phyloP scores from a whole-genome alignment of 1,284 basidiomycete species.

The Polyporus tsugae region DNA sequence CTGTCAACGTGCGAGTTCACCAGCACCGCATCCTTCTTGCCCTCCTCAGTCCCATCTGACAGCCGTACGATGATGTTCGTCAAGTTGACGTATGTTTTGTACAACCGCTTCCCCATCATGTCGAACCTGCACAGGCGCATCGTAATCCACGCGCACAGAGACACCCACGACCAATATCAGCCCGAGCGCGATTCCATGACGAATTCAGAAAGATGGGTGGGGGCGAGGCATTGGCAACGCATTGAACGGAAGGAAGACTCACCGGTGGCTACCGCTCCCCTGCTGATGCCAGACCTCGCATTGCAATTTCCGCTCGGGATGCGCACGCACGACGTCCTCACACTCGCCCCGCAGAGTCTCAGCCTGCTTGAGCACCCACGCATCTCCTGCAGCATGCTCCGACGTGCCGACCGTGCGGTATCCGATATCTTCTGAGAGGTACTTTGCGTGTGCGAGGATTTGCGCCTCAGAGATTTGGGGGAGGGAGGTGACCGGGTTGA shows the following conservation, averaged over 20 bases:
- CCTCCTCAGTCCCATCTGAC: slow-evolving; percentile 78
- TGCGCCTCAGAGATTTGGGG: slow-evolving; percentile 77
- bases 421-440: slow-evolving; percentile 86
- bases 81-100: slow-evolving; percentile 92
- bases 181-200: neutral
- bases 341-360: slow-evolving; percentile 68
- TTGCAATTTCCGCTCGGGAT: slow-evolving; percentile 68
- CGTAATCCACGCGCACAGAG: neutral
- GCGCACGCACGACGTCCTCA: slow-evolving; percentile 55
- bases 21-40: slow-evolving; percentile 85
- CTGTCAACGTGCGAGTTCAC: slow-evolving; percentile 93
- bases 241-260: slow-evolving; percentile 34
- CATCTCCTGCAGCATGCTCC: slow-evolving; percentile 88
- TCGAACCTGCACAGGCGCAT: slow-evolving; percentile 66
- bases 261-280: slow-evolving; percentile 88
- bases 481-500: slow-evolving; percentile 59
- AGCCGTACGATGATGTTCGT: slow-evolving; percentile 91
- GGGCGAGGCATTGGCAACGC: neutral
- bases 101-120: slow-evolving; percentile 85
- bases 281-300: slow-evolving; percentile 91
- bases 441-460: slow-evolving; percentile 67
- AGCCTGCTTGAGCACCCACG: slow-evolving; percentile 82
- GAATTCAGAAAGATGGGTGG: neutral
- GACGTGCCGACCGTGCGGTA: slow-evolving; percentile 93
- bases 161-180: neutral